A percentile compares a stretch with the other conserved stretches of the same genome.
Evolutionary conservation across 164 flowering plant species (phyloP).

Genomic region (Vitis cinerea): DNA sequence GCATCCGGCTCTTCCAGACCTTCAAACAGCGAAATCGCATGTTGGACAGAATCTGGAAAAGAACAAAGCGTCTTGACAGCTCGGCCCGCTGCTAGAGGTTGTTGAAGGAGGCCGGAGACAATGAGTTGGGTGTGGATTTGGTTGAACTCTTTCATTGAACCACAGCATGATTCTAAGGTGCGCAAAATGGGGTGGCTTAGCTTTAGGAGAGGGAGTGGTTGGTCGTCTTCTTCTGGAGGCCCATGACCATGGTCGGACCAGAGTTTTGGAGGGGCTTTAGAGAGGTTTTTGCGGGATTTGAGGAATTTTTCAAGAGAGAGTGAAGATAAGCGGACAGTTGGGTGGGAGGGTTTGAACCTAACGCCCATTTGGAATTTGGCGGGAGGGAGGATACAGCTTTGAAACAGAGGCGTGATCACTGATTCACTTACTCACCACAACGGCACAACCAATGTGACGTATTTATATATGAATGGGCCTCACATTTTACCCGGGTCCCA

Average conservation of each 20-base stretch:
- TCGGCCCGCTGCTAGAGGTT: constrained; percentile 46
- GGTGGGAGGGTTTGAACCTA: constrained; percentile 5
- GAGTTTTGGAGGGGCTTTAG: constrained; percentile 32
- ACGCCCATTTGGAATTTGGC: constrained; percentile 16
- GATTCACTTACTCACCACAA: too few relatives aligned
- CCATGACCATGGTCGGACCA: constrained; percentile 20
- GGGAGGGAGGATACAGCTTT: too few relatives aligned
- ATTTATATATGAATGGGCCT: too few relatives aligned
- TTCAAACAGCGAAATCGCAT: constrained; percentile 38
- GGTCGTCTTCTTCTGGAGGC: not conserved
- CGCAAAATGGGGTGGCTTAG: constrained; percentile 49
- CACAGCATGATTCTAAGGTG: constrained; percentile 39
- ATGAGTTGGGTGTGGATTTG: constrained; percentile 55
- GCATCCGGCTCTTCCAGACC: constrained; percentile 51
- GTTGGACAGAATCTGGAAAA: constrained; percentile 20
- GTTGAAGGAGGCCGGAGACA: constrained; percentile 47
- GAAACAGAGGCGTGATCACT: too few relatives aligned
- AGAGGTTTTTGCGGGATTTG: constrained; percentile 35
- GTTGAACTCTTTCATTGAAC: constrained; percentile 26
- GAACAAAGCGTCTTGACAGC: constrained; percentile 53
- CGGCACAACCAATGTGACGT: too few relatives aligned
- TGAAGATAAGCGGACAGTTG: constrained; percentile 9
- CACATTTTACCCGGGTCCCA: too few relatives aligned
- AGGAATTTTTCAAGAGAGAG: constrained; percentile 36
- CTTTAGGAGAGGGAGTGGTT: constrained; percentile 11